These are phyloP conservation scores for Cerrena zonata DNA, from an alignment of 1,284 basidiomycete species.

Conservation along the genomic window DNA sequence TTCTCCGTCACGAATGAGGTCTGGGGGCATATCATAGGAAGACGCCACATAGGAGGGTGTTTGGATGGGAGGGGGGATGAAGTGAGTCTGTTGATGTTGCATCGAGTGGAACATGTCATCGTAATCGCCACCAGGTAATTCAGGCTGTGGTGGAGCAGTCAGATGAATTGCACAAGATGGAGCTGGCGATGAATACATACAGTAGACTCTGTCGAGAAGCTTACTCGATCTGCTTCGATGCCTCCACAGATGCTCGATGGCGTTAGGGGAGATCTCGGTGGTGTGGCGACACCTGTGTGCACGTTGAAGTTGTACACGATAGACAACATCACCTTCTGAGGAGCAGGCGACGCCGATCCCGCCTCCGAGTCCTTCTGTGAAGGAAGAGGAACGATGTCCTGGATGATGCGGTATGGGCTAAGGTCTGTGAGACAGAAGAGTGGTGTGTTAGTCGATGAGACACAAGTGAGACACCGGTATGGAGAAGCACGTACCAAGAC, in stretches of 20 bases:
- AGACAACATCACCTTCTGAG: constrained; percentile 19
- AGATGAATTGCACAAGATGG: background rate
- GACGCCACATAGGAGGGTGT: background rate
- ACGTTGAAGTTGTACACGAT: constrained; percentile 25
- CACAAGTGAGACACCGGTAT: background rate
- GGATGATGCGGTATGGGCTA: constrained; percentile 46
- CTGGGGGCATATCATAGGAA: constrained; percentile 10
- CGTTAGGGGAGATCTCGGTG: constrained; percentile 22
- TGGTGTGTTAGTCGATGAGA: constrained; percentile 1
- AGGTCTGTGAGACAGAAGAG: constrained; percentile 42
- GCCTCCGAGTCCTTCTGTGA: background rate
- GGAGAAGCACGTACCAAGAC: constrained; percentile 39
- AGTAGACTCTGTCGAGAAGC: constrained; percentile 21
- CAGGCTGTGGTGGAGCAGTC: constrained; percentile 12
- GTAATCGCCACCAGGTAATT: constrained; percentile 12
- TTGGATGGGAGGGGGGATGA: constrained; percentile 2
- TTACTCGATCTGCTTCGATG: constrained; percentile 18
- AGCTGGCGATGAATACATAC: constrained; percentile 15
- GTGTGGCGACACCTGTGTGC: constrained; percentile 7
- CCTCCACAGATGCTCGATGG: constrained; percentile 13
- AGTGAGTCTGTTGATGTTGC: background rate
- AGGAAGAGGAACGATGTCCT: constrained; percentile 41
- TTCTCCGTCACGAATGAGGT: constrained; percentile 24
- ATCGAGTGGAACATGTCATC: constrained; percentile 11
- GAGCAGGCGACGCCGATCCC: constrained; percentile 2